Base-by-base conservation (phyloP, 352 stramenopile genomes). In the Pythium oligandrum region DNA sequence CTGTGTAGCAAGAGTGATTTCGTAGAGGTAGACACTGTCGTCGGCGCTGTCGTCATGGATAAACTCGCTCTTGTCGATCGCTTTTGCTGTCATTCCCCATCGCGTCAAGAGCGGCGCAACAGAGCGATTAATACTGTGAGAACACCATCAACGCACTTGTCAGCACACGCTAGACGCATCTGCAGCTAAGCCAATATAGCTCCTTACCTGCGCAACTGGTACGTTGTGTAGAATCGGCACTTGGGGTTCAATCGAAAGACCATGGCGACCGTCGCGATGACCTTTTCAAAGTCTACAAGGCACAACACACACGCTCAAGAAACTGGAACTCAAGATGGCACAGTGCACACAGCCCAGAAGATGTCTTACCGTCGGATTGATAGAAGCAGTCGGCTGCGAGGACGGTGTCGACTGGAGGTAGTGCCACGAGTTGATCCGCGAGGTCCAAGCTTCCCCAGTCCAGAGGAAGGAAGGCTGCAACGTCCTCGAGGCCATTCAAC, bases 381-480 rank as follows among this genome's bases (percentile, higher is more conserved):
- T 89, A 89, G 48, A 89, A 87, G 59, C 78, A 89, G 53, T 89
- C 78, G 4, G 78, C 75, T 2, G 75, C 78, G 31, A 89, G 53
- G 26, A 89, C 44, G 1, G 86, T 47, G 38, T 87, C 58, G 12
- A 87, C 70, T 0, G 55, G 62, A 34, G 47, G 26, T 3, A 87
- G 73, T 8, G 70, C 40, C 0, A 57, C 44, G 2, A 70, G 7
- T 3, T 73, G 55, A 35, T 73, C 53, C 3, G 61, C 36, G 5
- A 77, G 10, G 11, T 54, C 17, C 52, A 84, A 60, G 8, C 65
- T 58, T 1, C 78, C 78, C 78, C 78, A 89, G 10, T 64, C 48
- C 6, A 89, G 48, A 2, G 75, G 59, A 9, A 86, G 38, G 38
- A 78, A 89, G 35, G 53, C 33, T 0, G 73, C 70, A 9, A 64